Conservation (phyloP, 139 green algal species). For the Chara braunii region DNA sequence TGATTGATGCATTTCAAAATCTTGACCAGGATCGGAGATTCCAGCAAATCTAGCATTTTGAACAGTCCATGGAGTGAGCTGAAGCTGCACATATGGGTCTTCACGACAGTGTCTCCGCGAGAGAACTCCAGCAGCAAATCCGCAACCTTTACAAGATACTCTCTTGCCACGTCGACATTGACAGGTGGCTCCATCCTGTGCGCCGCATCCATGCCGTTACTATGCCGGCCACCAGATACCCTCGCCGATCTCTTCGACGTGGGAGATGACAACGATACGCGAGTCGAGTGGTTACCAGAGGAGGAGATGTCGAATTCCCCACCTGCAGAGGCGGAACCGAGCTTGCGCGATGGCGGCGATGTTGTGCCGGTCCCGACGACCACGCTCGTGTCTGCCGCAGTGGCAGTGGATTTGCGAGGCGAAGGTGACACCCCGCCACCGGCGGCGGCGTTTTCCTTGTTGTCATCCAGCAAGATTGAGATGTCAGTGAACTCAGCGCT, state of each 20-base stretch:
- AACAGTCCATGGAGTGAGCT: conserved; percentile 12
- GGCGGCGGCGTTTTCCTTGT: background rate
- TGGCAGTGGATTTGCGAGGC: background rate
- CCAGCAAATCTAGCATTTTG: conserved; percentile 6
- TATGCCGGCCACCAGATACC: too few species aligned
- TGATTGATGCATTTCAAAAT: conserved; percentile 14
- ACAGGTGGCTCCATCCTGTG: background rate
- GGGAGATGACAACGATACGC: too few species aligned
- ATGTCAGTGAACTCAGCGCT: too few species aligned
- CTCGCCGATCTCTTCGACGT: too few species aligned
- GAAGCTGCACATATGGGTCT: conserved; percentile 48
- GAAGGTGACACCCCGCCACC: background rate
- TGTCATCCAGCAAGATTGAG: too few species aligned
- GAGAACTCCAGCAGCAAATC: conserved; percentile 64
- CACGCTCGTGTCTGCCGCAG: too few species aligned
- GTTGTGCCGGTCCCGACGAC: too few species aligned
- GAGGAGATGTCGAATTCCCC: too few species aligned
- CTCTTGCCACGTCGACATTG: background rate
- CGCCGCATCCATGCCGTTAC: too few species aligned
- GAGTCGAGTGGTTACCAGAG: too few species aligned
- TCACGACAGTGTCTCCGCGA: conserved; percentile 60
- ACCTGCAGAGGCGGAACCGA: too few species aligned
- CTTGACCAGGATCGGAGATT: conserved; percentile 12
- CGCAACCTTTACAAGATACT: conserved; percentile 41
- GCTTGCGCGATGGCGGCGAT: too few species aligned